phyloP scores from a whole-genome alignment of 2,329 filamentous ascomycete genomes.

The Fusarium sp. region DNA sequence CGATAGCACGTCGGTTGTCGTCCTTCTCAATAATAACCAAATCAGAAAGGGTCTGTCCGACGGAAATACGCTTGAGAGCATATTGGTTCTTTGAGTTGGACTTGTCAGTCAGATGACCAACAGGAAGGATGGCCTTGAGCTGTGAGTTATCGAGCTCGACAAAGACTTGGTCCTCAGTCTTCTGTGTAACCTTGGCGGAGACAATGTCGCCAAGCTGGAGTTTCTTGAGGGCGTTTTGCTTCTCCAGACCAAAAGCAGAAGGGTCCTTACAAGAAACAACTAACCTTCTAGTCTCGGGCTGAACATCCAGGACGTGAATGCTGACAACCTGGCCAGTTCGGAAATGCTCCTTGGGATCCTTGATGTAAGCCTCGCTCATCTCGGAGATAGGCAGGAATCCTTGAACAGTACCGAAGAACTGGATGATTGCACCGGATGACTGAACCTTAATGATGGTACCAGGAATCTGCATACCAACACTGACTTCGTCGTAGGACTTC shows the following conservation, averaged over 20 bases:
- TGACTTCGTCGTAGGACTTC: conserved; percentile 79
- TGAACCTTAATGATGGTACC: conserved; percentile 89
- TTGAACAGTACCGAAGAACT: conserved; percentile 87
- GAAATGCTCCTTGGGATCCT: conserved; percentile 90
- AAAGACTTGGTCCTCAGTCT: conserved; percentile 79
- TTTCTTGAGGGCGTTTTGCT: conserved; percentile 80
- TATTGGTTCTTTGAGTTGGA: conserved; percentile 81
- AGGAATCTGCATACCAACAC: conserved; percentile 80
- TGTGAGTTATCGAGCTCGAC: conserved; percentile 80
- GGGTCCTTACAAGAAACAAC: conserved; percentile 95
- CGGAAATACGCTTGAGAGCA: conserved; percentile 82
- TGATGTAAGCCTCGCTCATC: conserved; percentile 98
- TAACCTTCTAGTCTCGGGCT: conserved; percentile 77
- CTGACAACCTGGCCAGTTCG: conserved; percentile 89
- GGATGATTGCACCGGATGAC: conserved; percentile 83
- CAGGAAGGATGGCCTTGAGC: conserved; percentile 80
- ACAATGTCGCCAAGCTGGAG: conserved; percentile 81
- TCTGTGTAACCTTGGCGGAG: conserved; percentile 83
- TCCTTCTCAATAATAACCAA: conserved; percentile 91
- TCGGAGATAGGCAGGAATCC: conserved; percentile 94
- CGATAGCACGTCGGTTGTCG: conserved; percentile 78
- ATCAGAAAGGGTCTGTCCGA: conserved; percentile 84
- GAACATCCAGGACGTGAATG: conserved; percentile 86
- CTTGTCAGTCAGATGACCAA: conserved; percentile 87
- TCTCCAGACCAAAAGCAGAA: conserved; percentile 77